Evolutionary conservation across 345 rosid genomes (phyloP), one percentile per base, ranked within the genome.

Genomic region (Punica granatum): DNA sequence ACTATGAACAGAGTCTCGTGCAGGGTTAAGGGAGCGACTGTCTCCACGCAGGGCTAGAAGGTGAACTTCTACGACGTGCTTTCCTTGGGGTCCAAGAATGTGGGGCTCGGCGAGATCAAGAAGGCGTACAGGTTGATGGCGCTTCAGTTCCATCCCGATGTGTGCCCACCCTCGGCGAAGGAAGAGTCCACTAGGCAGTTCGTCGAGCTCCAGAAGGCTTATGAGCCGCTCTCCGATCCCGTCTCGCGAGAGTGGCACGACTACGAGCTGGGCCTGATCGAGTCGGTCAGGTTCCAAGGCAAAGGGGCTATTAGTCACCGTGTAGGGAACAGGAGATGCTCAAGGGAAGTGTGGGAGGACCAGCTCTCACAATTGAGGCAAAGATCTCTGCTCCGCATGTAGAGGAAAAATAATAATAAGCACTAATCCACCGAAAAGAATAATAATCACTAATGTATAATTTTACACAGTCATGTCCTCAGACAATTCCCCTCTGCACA

Each of bases 151-250:
- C 78, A 78, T 26, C 76, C 78, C 15, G 78, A 78, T 12, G 73
- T 66, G 3, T 71, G 75, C 35, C 51, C 43, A 51, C 70, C 75
- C 16, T 68, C 71, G 12, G 64, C 56, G 28, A 65, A 68, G 49
- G 78, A 74, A 34, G 73, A 78, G 25, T 75, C 67, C 9, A 74
- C 81, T 12, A 68, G 69, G 63, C 58, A 51, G 31, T 75, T 78
- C 62, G 42, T 75, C 26, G 42, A 54, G 62, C 58, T 75, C 13
- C 72, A 67, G 13, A n/a, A 37, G 63, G 82, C 79, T 25, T 78
- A 75, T 54, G 51, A 60, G 69, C 69, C 76, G 12, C 67, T 75
- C 31, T 78, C 79, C 2, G 72, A 78, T 53, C 78, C 78, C 15
- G 64, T 33, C 54, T 70, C 63, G 9, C 70, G 72, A n/a, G 44